Percentiles rank a stretch among this genome's conserved stretches.
Conservation (phyloP, 495 filamentous ascomycete species). For the Hypoxylon fuscum region DNA sequence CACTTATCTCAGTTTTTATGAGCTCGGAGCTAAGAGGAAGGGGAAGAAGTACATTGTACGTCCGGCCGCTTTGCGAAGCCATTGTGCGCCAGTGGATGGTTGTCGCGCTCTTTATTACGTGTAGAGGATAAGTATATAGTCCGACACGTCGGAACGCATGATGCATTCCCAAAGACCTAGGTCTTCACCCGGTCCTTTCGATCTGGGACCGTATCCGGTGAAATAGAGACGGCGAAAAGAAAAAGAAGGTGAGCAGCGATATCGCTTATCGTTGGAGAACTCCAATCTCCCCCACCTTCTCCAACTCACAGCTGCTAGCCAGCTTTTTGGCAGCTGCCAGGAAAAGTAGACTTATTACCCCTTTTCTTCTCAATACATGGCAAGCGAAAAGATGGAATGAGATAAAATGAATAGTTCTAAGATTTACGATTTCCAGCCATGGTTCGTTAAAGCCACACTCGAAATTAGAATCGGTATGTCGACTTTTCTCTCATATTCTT, state of each 20-base stretch:
- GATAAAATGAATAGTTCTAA: too few relatives aligned
- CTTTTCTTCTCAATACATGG: too few relatives aligned
- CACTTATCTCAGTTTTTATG: background rate
- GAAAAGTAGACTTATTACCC: too few relatives aligned
- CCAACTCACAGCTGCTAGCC: conserved; percentile 11
- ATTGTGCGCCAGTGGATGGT: conserved; percentile 36
- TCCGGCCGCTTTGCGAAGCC: conserved; percentile 36
- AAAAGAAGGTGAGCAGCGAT: conserved; percentile 30
- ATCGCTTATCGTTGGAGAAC: conserved; percentile 5
- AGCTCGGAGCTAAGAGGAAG: conserved; percentile 8
- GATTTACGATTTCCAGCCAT: too few relatives aligned
- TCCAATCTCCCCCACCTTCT: conserved; percentile 25
- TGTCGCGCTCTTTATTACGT: conserved; percentile 13
- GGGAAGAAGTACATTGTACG: conserved; percentile 37
- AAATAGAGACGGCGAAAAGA: conserved; percentile 29
- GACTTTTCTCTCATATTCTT: too few relatives aligned
- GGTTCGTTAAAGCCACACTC: too few relatives aligned
- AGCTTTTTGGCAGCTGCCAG: background rate
- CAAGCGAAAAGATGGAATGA: too few relatives aligned
- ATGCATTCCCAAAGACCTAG: conserved; percentile 39
- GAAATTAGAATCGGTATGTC: too few relatives aligned
- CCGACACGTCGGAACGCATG: conserved; percentile 41
- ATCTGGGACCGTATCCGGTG: conserved; percentile 5
- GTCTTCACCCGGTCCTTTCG: conserved; percentile 5
- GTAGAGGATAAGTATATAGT: conserved; percentile 6